phyloP scores from a whole-genome alignment of 1,139 yeast genomes.

The Geotrichum bryndzae region DNA sequence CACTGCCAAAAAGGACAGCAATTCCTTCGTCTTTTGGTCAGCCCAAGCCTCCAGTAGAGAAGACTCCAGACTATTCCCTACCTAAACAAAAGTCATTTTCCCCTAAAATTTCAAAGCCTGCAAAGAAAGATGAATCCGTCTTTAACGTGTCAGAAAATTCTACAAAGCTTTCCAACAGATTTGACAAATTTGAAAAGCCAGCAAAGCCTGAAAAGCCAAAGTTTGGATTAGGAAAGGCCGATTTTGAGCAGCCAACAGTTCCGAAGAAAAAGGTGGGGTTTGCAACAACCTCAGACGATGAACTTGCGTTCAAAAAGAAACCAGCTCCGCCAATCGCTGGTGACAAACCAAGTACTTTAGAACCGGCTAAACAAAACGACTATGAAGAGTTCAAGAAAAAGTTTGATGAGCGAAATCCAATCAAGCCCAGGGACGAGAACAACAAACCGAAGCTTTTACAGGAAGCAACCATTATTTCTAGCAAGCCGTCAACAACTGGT shows the following conservation, averaged over 20 bases:
- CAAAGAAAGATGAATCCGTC: background rate
- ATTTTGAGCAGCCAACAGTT: background rate
- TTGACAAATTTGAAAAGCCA: background rate
- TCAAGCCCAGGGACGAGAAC: background rate
- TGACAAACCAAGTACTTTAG: constrained; percentile 19
- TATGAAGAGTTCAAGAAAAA: constrained; percentile 2
- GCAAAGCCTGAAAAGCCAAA: constrained; percentile 1
- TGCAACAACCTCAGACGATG: background rate
- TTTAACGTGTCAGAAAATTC: background rate
- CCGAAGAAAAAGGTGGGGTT: background rate
- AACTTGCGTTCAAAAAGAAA: background rate
- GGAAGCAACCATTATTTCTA: background rate
- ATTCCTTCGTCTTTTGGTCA: background rate
- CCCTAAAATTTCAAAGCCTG: background rate
- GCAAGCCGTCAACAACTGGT: constrained; percentile 4
- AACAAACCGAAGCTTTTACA: background rate
- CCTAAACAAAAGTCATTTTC: background rate
- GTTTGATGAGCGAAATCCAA: constrained; percentile 4
- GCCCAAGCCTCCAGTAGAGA: background rate
- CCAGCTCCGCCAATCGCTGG: constrained; percentile 18
- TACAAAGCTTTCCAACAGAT: background rate
- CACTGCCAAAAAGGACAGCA: constrained; percentile 8
- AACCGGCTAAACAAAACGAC: constrained; percentile 4
- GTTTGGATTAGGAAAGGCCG: background rate
- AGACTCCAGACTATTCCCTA: constrained; percentile 5